Evolutionary conservation across 2,329 filamentous ascomycete species (phyloP).

Genomic region (Raffaelea deltoideospora): DNA sequence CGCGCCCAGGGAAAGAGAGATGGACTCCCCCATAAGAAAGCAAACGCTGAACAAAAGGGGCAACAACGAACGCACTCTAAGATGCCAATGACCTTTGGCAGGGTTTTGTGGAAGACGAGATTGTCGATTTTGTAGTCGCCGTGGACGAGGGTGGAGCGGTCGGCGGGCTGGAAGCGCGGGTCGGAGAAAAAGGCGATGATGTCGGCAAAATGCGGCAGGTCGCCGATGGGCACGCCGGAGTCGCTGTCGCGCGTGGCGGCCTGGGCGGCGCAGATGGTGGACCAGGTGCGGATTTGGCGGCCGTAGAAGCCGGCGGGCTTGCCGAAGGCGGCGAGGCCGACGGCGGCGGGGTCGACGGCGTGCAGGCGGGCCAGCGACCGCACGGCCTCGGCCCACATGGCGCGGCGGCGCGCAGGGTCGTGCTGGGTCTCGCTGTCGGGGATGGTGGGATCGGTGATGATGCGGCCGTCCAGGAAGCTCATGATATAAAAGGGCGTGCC

Average conservation of each 20-base stretch:
- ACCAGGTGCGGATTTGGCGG: slow-evolving; percentile 74
- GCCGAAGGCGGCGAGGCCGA: slow-evolving; percentile 62
- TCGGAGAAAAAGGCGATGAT: slow-evolving; percentile 67
- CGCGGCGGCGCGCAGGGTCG: slow-evolving; percentile 33
- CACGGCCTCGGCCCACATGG: slow-evolving; percentile 78
- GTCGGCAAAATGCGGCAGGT: slow-evolving; percentile 69
- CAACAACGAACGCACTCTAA: slow-evolving; percentile 48
- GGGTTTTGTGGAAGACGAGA: slow-evolving; percentile 75
- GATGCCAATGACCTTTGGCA: slow-evolving; percentile 79
- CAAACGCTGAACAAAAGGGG: not conserved
- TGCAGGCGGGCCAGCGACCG: slow-evolving; percentile 77
- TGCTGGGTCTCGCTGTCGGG: slow-evolving; percentile 37
- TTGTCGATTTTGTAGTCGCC: slow-evolving; percentile 97
- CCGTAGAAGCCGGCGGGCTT: slow-evolving; percentile 64
- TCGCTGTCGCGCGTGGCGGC: slow-evolving; percentile 62
- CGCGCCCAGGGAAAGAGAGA: not conserved
- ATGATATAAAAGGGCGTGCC: slow-evolving; percentile 96
- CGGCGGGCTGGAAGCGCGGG: slow-evolving; percentile 53
- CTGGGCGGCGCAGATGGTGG: slow-evolving; percentile 63
- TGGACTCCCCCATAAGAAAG: no score
- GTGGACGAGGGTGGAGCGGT: slow-evolving; percentile 69
- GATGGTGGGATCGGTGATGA: slow-evolving; percentile 78
- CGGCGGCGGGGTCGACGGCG: slow-evolving; percentile 47
- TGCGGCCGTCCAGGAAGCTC: slow-evolving; percentile 86
- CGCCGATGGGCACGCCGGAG: slow-evolving; percentile 59